A percentile compares a stretch with the other conserved stretches of the same genome.
Evolutionary conservation across 73 alveolate species (phyloP).

Genomic region (Uronychia setigera): DNA sequence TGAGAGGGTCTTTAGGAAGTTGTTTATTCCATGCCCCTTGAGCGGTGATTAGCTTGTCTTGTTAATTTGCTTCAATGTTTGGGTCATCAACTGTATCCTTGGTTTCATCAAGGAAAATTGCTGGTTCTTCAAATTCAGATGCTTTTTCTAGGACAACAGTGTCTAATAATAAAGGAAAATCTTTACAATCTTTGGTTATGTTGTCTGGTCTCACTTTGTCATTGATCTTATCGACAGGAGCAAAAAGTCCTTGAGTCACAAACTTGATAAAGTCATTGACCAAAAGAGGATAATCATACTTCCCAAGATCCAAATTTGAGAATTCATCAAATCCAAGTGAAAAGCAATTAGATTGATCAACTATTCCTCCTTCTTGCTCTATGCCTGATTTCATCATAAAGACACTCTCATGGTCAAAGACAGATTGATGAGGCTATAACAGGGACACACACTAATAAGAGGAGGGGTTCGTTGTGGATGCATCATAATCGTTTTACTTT

Average conservation of each 20-base stretch:
- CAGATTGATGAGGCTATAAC: too few relatives aligned
- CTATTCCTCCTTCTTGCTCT: not conserved
- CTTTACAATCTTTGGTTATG: not conserved
- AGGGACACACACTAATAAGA: too few relatives aligned
- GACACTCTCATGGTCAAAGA: not conserved
- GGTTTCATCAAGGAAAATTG: not conserved
- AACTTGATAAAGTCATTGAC: not conserved
- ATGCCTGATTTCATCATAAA: not conserved
- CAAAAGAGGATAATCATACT: not conserved
- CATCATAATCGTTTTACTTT: too few relatives aligned
- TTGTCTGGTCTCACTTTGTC: not conserved
- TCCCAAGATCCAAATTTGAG: not conserved
- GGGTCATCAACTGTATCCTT: not conserved
- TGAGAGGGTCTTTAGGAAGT: not conserved
- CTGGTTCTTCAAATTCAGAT: not conserved
- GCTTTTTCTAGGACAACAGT: not conserved
- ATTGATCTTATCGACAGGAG: not conserved
- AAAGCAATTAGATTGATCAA: not conserved
- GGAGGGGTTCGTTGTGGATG: too few relatives aligned
- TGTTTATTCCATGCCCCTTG: not conserved
- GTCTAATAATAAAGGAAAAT: not conserved
- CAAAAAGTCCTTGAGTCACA: not conserved
- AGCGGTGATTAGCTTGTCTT: too few relatives aligned
- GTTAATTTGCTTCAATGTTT: too few relatives aligned
- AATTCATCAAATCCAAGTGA: not conserved